Evolutionary conservation across 2,329 filamentous ascomycete species (phyloP).

Genomic region (Fusarium sp.): DNA sequence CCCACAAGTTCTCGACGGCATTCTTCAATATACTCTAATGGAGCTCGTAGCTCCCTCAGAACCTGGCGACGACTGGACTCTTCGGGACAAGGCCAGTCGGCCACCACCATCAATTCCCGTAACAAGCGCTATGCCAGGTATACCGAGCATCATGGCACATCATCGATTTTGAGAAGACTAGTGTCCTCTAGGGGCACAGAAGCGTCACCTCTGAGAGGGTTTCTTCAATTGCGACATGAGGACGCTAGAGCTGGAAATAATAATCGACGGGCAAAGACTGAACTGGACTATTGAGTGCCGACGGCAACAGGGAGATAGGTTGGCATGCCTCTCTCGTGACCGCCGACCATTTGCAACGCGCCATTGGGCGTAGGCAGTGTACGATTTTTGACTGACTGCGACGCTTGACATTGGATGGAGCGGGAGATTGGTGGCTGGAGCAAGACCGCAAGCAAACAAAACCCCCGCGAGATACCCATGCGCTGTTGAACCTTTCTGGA

Average conservation of each 20-base stretch:
- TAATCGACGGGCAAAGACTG: slow-evolving; percentile 24
- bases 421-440: slow-evolving; percentile 42
- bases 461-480: slow-evolving; percentile 43
- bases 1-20: slow-evolving; percentile 55
- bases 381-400: slow-evolving; percentile 38
- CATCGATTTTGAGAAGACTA: slow-evolving; percentile 33
- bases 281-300: slow-evolving; percentile 8
- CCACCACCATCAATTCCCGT: slow-evolving; percentile 42
- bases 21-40: slow-evolving; percentile 58
- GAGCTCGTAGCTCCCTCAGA: slow-evolving; percentile 52
- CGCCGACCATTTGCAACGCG: slow-evolving; percentile 33
- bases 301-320: slow-evolving; percentile 20
- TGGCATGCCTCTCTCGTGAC: slow-evolving; percentile 29
- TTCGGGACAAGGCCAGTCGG: slow-evolving; percentile 45
- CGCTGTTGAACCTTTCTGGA: slow-evolving; percentile 41
- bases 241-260: slow-evolving; percentile 29
- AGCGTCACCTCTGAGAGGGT: slow-evolving; percentile 10
- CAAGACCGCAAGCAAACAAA: slow-evolving; percentile 40
- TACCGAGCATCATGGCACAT: slow-evolving; percentile 37
- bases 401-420: slow-evolving; percentile 36
- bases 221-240: slow-evolving; percentile 12
- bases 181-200: slow-evolving; percentile 16
- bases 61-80: slow-evolving; percentile 49
- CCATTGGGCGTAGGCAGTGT: slow-evolving; percentile 40
- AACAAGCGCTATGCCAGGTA: slow-evolving; percentile 42